Evolutionary conservation across 768 basidiomycete species (phyloP).

Genomic region (Tylopilus balloui): DNA sequence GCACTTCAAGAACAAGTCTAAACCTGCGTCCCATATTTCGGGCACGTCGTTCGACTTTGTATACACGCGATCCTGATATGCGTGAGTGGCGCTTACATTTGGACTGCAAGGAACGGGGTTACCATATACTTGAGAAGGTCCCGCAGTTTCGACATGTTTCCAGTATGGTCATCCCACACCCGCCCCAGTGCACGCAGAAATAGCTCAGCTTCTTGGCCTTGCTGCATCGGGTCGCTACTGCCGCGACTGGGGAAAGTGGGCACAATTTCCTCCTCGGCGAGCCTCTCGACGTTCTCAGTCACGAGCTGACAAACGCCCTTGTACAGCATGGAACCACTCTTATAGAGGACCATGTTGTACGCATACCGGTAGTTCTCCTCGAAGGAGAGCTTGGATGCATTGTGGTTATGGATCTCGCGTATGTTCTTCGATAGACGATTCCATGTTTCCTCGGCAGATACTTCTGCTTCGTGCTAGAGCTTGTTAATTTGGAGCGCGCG

Average conservation of each 20-base stretch:
- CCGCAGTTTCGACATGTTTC: constrained; percentile 81
- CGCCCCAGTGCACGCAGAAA: constrained; percentile 77
- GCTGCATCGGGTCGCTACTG: constrained; percentile 63
- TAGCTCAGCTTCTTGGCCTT: constrained; percentile 78
- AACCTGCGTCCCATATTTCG: constrained; percentile 75
- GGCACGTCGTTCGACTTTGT: constrained; percentile 71
- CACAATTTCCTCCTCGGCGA: constrained; percentile 71
- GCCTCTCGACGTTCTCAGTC: constrained; percentile 72
- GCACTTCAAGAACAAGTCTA: constrained; percentile 75
- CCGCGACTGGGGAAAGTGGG: constrained; percentile 79
- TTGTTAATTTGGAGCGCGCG: neutral
- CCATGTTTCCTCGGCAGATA: constrained; percentile 85
- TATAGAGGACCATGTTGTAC: constrained; percentile 90
- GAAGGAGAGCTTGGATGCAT: constrained; percentile 82
- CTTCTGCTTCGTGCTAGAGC: constrained; percentile 63
- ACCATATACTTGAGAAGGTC: constrained; percentile 98
- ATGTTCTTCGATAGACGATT: constrained; percentile 77
- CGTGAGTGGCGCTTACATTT: constrained; percentile 13
- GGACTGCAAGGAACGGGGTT: constrained; percentile 16
- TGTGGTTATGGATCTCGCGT: constrained; percentile 90
- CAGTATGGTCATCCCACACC: constrained; percentile 92
- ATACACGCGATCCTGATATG: constrained; percentile 81
- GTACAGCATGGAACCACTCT: constrained; percentile 82
- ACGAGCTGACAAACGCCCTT: constrained; percentile 78
- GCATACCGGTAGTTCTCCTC: constrained; percentile 94